phyloP scores from a whole-genome alignment of 768 basidiomycete genomes.

The Austroboletus eburneus region DNA sequence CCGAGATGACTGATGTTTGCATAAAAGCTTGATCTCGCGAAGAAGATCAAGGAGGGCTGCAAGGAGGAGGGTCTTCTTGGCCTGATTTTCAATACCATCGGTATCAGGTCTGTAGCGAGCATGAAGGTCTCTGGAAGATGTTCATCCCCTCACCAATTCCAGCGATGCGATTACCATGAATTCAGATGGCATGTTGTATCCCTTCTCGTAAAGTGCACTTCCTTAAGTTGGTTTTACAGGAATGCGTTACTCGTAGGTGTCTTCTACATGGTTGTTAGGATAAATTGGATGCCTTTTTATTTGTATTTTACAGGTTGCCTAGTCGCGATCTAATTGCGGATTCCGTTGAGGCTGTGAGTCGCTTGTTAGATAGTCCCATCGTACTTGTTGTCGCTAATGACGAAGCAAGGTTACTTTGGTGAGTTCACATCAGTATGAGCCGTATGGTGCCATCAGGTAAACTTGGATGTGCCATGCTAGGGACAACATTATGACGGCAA shows the following conservation, averaged over 20 bases:
- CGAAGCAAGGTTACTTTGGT: conserved; percentile 53
- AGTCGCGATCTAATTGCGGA: conserved; percentile 89
- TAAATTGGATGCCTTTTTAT: conserved; percentile 2
- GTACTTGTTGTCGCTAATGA: conserved; percentile 6
- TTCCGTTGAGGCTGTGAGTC: conserved; percentile 73
- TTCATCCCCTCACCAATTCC: not conserved
- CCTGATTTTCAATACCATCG: conserved; percentile 80
- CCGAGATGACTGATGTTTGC: conserved; percentile 1
- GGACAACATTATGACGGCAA: conserved; percentile 89
- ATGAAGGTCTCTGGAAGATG: not conserved
- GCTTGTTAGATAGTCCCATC: not conserved
- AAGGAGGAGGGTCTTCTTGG: conserved; percentile 77
- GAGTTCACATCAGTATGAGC: conserved; percentile 4
- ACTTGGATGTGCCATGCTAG: conserved; percentile 31
- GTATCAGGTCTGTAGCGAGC: conserved; percentile 57
- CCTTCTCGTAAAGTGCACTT: not conserved
- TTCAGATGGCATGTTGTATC: conserved; percentile 60
- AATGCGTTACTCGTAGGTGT: conserved; percentile 80
- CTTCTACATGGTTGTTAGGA: not conserved
- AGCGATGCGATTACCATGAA: conserved; percentile 91
- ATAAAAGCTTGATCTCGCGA: conserved; percentile 68
- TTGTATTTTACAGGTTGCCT: conserved; percentile 55
- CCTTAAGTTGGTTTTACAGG: conserved; percentile 39
- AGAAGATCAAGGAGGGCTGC: conserved; percentile 79
- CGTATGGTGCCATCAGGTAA: not conserved